Base-by-base conservation (phyloP, 139 green algal genomes). In the Haematococcus sp. region DNA sequence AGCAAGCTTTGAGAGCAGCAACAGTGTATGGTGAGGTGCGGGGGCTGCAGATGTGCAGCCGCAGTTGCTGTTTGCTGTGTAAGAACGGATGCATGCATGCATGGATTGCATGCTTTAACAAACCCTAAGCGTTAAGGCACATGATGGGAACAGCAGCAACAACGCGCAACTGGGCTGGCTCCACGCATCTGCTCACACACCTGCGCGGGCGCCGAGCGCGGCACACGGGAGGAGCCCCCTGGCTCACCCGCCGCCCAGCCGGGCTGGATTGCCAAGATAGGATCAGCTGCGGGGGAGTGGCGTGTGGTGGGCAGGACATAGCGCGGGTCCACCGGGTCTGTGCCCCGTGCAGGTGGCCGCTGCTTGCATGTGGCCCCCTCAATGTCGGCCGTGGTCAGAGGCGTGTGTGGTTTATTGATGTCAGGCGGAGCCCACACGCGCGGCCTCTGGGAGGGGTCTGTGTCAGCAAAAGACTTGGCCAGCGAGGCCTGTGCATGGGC, bases 241-340 rank as follows among this genome's bases (percentile, higher is more conserved):
- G 15, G 13, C 30, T 44, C n/a, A 5, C 28, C 40, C 7, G 40
- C 40, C 7, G 40, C 40, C 40, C 40, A 49, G 40, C 11, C 40
- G 40, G 40, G 4, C n/a, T 4, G 58, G 23, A 30, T 65, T 34
- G 28, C n/a, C 11, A 65, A n/a, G 23, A 65, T 65, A n/a, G 58
- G 58, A n/a, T 65, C 58, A 22, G 58, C 30, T 16, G 58, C n/a
- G 35, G 23, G 40, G 25, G 40, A n/a, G 22, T 60, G 25, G 16
- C 23, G 27, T 5, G 68, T 11, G 11, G 40, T 63, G 15, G 77
- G 65, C 9, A 83, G 58, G 4, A 63, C 32, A 60, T 83, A 83
- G 19, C 16, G 16, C 4, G 78, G 78, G 2, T 32, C 40, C 25
- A 55, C 64, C 40, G 78, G 78, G 73, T 83, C 55, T 13, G 78